These are phyloP conservation scores for Solanum pinnatisectum DNA, from an alignment of 257 asterid species.

Conservation along the genomic window DNA sequence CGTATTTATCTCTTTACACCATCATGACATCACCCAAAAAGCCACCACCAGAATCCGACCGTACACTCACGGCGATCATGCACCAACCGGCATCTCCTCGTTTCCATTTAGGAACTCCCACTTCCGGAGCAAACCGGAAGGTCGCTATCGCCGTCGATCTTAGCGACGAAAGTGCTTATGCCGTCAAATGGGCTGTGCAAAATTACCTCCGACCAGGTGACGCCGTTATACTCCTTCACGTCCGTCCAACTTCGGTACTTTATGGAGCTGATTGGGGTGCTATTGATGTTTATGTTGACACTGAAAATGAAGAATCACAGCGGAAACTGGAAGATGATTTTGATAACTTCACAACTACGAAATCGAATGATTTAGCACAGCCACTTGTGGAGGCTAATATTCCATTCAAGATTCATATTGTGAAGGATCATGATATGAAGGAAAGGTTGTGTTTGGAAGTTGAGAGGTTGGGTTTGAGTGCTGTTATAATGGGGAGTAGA, in stretches of 20 bases:
- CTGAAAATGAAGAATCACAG: slow-evolving; percentile 47
- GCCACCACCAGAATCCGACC: slow-evolving; percentile 23
- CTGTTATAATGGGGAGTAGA: slow-evolving; percentile 76
- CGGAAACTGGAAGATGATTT: slow-evolving; percentile 61
- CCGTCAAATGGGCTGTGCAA: slow-evolving; percentile 68
- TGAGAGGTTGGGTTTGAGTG: slow-evolving; percentile 70
- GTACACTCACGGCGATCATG: slow-evolving; percentile 33
- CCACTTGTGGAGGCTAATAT: slow-evolving; percentile 52
- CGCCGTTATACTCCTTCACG: slow-evolving; percentile 65
- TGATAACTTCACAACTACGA: slow-evolving; percentile 47
- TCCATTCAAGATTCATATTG: slow-evolving; percentile 69
- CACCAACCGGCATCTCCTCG: slow-evolving; percentile 70
- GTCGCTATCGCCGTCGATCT: slow-evolving; percentile 76
- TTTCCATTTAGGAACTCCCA: slow-evolving; percentile 40
- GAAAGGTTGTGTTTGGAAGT: slow-evolving; percentile 84
- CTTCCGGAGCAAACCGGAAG: slow-evolving; percentile 42
- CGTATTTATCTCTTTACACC: neutral
- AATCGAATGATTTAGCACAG: slow-evolving; percentile 59
- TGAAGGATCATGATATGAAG: slow-evolving; percentile 79
- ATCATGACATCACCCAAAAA: slow-evolving; percentile 46
- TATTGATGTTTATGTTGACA: slow-evolving; percentile 24
- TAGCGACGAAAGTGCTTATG: slow-evolving; percentile 67
- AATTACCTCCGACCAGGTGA: slow-evolving; percentile 72
- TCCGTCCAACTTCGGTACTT: slow-evolving; percentile 38
- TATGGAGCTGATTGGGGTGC: slow-evolving; percentile 75